A percentile compares a stretch with the other conserved stretches of the same genome.
Evolutionary conservation across 352 stramenopile genomes (phyloP).

Genomic region (Phytophthora crassamura): DNA sequence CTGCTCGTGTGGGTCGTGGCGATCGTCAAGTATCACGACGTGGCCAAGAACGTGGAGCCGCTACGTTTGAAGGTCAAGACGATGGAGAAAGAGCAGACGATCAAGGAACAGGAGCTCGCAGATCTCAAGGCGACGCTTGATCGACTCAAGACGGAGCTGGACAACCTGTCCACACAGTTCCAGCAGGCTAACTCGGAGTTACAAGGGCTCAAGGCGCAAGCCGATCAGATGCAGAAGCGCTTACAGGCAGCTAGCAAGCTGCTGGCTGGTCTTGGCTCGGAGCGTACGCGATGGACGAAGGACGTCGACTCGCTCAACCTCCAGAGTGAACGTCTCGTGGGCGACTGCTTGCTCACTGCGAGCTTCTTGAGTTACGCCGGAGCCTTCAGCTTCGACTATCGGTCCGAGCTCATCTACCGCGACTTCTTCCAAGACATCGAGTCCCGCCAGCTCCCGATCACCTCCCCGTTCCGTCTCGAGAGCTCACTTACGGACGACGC

Average conservation of each 20-base stretch:
- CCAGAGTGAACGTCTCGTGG: constrained; percentile 88
- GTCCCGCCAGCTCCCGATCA: constrained; percentile 81
- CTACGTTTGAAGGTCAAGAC: constrained; percentile 92
- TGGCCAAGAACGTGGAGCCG: constrained; percentile 95
- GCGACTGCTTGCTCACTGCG: constrained; percentile 90
- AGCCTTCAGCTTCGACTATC: constrained; percentile 93
- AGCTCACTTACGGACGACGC: constrained; percentile 93
- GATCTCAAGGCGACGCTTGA: constrained; percentile 88
- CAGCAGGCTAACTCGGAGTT: constrained; percentile 93
- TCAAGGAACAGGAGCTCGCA: constrained; percentile 90
- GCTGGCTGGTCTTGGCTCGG: constrained; percentile 91
- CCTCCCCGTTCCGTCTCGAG: constrained; percentile 89
- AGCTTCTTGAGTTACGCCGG: constrained; percentile 93
- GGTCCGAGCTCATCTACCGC: constrained; percentile 88
- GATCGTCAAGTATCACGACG: constrained; percentile 96
- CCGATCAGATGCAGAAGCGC: constrained; percentile 96
- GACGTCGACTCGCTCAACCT: constrained; percentile 90
- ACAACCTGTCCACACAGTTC: constrained; percentile 92
- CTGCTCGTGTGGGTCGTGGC: constrained; percentile 95
- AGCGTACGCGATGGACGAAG: constrained; percentile 93
- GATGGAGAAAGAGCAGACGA: constrained; percentile 93
- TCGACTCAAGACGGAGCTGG: constrained; percentile 87
- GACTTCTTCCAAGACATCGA: constrained; percentile 91
- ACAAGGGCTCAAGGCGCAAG: constrained; percentile 91
- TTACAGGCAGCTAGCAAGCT: constrained; percentile 93